Base-by-base conservation (phyloP, 2,329 filamentous ascomycete genomes). In the Paecilomyces sp. region DNA sequence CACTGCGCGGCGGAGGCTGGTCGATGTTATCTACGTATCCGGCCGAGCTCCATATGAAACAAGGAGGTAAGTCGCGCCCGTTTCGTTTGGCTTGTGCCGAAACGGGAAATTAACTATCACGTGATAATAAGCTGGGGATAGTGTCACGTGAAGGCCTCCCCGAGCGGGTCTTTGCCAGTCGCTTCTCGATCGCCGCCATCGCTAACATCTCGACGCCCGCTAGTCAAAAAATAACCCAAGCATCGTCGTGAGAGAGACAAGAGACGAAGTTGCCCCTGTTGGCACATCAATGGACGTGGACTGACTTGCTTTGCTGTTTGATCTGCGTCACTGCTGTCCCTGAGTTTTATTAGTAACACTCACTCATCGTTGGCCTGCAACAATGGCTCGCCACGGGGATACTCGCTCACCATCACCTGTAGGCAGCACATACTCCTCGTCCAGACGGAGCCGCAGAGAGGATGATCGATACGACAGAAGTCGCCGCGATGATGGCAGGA, bases 351-450 rank as follows among this genome's bases (percentile, higher is more conserved):
- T 71, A 74, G 76, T 79, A 78, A 77, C 72, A 76, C 76, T 77
- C 76, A 78, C 75, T 77, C 68, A 76, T 76, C 72, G 74, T 81
- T 80, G 77, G 80, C 81, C 75, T 80, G 76, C 77, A 79, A 79
- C 70, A 75, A 84, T 84, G 82, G 81, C 80, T 80, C 81, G 82
- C 76, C 81, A 81, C 76, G 82, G 81, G 80, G 82, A 84, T 76
- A 80, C 80, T 81, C 83, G 90, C 89, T 93, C 90, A 92, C 90
- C 90, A 90, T 91, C 88, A 87, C 89, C 89, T 88, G 87, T 88
- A 92, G 89, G 89, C 86, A 91, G 89, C 83, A 87, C 89, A 74
- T 83, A 85, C 77, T 87, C 86, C 77, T 85, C 87, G 72, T 87
- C 86, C 79, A 88, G 85, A 79, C 85, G 86, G 62, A 77, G 68